phyloP scores from a whole-genome alignment of 257 asterid genomes.

The Apocynum venetum region DNA sequence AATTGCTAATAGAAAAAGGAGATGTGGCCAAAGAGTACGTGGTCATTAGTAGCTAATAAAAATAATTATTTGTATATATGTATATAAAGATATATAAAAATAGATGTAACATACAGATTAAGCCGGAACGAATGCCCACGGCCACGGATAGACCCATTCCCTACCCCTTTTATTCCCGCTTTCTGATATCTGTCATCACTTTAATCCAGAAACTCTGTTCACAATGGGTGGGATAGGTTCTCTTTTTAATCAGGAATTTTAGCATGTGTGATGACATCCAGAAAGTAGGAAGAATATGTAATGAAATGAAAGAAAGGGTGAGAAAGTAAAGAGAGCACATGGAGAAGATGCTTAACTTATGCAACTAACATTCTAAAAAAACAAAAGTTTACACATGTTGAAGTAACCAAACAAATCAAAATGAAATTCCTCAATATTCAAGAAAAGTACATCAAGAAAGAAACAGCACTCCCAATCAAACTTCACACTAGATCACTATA shows the following conservation, averaged over 20 bases:
- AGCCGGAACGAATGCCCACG: too few relatives aligned
- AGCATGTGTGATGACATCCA: too few relatives aligned
- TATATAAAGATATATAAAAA: too few relatives aligned
- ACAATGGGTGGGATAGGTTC: not conserved
- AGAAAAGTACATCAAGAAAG: not conserved
- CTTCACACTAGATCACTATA: conserved; percentile 17
- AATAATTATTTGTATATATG: too few relatives aligned
- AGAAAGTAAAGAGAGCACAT: not conserved
- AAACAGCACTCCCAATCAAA: conserved; percentile 9
- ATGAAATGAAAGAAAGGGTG: not conserved
- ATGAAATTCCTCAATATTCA: not conserved
- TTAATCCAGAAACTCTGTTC: too few relatives aligned
- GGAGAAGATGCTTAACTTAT: conserved; percentile 10
- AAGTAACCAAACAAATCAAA: not conserved
- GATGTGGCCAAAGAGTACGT: too few relatives aligned
- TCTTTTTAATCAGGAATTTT: not conserved
- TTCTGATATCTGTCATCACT: too few relatives aligned
- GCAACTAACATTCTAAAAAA: not conserved
- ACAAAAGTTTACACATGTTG: not conserved
- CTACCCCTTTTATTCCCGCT: too few relatives aligned
- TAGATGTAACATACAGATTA: too few relatives aligned
- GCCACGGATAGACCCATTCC: too few relatives aligned
- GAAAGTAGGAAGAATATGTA: not conserved
- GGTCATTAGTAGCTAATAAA: too few relatives aligned
- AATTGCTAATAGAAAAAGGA: too few relatives aligned